Percentiles rank a stretch among this genome's conserved stretches.
phyloP scores from a whole-genome alignment of 352 stramenopile species.

The Globisporangium cederbergense region DNA sequence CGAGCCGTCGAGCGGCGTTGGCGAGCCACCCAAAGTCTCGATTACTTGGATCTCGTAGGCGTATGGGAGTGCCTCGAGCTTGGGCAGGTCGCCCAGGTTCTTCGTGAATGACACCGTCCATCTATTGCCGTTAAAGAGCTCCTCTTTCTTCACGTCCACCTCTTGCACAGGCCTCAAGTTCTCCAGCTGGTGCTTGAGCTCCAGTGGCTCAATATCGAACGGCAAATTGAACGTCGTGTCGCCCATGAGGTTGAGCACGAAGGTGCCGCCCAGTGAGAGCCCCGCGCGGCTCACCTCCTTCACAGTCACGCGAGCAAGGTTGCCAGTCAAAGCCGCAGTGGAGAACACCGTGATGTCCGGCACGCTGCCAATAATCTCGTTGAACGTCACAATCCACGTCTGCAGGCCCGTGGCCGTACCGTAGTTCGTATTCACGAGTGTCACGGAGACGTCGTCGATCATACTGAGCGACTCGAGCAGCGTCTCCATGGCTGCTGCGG shows the following conservation, averaged over 20 bases:
- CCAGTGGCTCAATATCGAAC: conserved; percentile 85
- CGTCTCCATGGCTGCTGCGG: conserved; percentile 39
- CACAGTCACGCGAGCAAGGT: conserved; percentile 47
- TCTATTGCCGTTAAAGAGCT: conserved; percentile 81
- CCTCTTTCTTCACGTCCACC: conserved; percentile 69
- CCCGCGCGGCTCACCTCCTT: conserved; percentile 71
- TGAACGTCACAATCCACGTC: conserved; percentile 90
- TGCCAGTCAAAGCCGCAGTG: conserved; percentile 60
- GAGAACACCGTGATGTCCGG: conserved; percentile 66
- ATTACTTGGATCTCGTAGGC: conserved; percentile 95
- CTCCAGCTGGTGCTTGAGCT: conserved; percentile 88
- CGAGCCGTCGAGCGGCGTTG: conserved; percentile 90
- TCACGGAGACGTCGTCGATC: conserved; percentile 77
- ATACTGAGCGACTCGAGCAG: conserved; percentile 70
- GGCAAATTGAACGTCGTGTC: conserved; percentile 89
- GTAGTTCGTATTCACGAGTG: conserved; percentile 47
- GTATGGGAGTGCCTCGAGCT: conserved; percentile 84
- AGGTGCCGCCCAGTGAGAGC: conserved; percentile 86
- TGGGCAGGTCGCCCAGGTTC: conserved; percentile 92
- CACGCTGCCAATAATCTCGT: conserved; percentile 89
- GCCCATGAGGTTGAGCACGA: conserved; percentile 92
- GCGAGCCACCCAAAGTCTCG: conserved; percentile 84
- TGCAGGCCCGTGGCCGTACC: conserved; percentile 36
- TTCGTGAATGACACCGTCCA: conserved; percentile 96
- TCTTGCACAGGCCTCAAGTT: conserved; percentile 45